These are phyloP conservation scores for Ilyonectria mors-panacis DNA, from an alignment of 2,329 filamentous ascomycete genomes.

Conservation along the genomic window DNA sequence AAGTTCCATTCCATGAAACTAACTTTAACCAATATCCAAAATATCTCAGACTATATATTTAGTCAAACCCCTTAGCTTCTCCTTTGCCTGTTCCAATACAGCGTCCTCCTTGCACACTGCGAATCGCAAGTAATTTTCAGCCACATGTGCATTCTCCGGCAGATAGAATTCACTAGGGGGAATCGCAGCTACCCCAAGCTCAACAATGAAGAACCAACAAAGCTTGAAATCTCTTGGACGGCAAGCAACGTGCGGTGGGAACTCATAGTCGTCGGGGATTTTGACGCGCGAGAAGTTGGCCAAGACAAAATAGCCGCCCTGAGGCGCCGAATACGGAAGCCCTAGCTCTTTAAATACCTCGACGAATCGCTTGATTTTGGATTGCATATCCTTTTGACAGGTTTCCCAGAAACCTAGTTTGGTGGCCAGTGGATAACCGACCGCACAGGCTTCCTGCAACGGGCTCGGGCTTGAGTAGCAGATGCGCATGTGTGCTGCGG, in stretches of 20 bases:
- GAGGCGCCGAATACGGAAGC: slow-evolving; percentile 87
- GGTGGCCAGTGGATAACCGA: slow-evolving; percentile 92
- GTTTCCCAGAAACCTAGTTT: slow-evolving; percentile 88
- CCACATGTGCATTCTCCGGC: slow-evolving; percentile 80
- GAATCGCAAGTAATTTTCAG: slow-evolving; percentile 89
- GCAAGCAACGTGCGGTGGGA: slow-evolving; percentile 39
- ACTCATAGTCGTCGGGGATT: slow-evolving; percentile 7
- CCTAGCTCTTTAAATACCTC: slow-evolving; percentile 81
- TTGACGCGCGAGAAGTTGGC: slow-evolving; percentile 88
- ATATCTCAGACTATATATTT: slow-evolving; percentile 1
- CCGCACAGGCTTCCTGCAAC: slow-evolving; percentile 92
- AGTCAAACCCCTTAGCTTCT: slow-evolving; percentile 49
- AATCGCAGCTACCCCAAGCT: slow-evolving; percentile 93
- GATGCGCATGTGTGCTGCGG: slow-evolving; percentile 92
- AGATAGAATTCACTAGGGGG: slow-evolving; percentile 96
- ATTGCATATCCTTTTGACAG: slow-evolving; percentile 86
- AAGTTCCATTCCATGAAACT: background rate
- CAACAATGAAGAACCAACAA: slow-evolving; percentile 91
- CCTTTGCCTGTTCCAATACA: slow-evolving; percentile 81
- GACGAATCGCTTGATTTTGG: slow-evolving; percentile 88
- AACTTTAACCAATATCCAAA: background rate
- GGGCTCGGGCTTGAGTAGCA: slow-evolving; percentile 95
- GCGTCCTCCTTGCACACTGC: slow-evolving; percentile 93
- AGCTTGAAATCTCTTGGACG: slow-evolving; percentile 91
- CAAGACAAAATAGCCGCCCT: slow-evolving; percentile 96